These are phyloP conservation scores for Stromatinia cepivora DNA, from an alignment of 2,329 filamentous ascomycete genomes.

Conservation along the genomic window DNA sequence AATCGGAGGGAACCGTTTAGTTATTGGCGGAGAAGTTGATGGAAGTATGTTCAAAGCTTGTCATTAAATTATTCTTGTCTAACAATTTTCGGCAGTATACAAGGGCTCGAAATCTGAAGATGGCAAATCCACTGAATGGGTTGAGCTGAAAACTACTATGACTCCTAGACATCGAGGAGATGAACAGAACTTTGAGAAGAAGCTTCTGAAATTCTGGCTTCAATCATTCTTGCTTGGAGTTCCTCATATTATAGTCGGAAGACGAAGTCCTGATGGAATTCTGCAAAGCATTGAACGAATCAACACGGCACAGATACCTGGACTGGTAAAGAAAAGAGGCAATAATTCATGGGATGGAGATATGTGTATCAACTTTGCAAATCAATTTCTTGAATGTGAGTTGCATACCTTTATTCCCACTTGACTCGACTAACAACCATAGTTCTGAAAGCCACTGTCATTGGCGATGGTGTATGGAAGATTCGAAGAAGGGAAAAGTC, in stretches of 20 bases:
- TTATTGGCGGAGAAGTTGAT: constrained; percentile 93
- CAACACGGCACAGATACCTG: constrained; percentile 75
- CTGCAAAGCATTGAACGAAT: constrained; percentile 74
- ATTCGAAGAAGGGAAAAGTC: constrained; percentile 67
- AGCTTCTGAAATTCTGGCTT: constrained; percentile 94
- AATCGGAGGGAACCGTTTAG: constrained; percentile 71
- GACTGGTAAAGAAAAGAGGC: constrained; percentile 66
- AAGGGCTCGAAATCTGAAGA: constrained; percentile 70
- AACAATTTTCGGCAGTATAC: constrained; percentile 54
- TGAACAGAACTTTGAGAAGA: constrained; percentile 76
- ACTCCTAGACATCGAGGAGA: constrained; percentile 66
- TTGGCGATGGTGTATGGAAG: constrained; percentile 72
- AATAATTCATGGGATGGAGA: constrained; percentile 82
- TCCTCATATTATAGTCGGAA: constrained; percentile 87
- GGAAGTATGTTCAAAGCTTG: constrained; percentile 55
- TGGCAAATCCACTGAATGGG: constrained; percentile 77
- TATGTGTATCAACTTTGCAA: constrained; percentile 88
- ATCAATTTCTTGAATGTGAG: constrained; percentile 74
- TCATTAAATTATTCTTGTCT: constrained; percentile 18
- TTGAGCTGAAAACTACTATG: constrained; percentile 83
- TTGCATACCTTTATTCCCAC: constrained; percentile 27
- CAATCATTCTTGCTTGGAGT: constrained; percentile 94
- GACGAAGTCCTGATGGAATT: constrained; percentile 71
- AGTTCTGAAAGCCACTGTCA: constrained; percentile 65
- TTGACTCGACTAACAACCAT: constrained; percentile 22